Evolutionary conservation across 2,329 filamentous ascomycete species (phyloP), one percentile per base, ranked within the genome.

Genomic region (Aspergillus pseudonomiae): DNA sequence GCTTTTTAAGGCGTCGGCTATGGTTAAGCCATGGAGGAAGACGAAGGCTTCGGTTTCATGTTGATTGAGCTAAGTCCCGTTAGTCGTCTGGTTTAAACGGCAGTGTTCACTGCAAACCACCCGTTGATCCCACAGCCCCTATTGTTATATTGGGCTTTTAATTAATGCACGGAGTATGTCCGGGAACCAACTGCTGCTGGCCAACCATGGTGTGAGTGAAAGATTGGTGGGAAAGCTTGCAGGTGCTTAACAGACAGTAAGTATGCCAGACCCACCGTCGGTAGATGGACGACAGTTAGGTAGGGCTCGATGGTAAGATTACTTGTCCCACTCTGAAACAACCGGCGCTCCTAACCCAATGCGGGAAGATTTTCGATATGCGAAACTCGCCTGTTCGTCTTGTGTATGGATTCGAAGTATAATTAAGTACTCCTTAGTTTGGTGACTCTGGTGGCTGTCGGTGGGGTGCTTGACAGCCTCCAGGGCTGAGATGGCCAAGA

Each of bases 201-300:
- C 32, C 50, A 54, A 36, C 32, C 46, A 30, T 30, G 4, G 6
- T 0, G 3, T 48, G 21, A 14, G 12, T 26, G 6, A 3, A 19
- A 34, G 28, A 52, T 12, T 32, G 48, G 10, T n/a, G 14, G 48
- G 48, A 19, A 52, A n/a, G 52, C 32, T 55, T 39, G 32, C 52
- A 36, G 52, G 36, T 36, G 52, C 52, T 39, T 55, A 55, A 19
- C 32, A 34, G 19, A 19, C 26, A 32, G 28, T 52, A 32, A 32
- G 16, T 32, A 52, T 52, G 48, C 48, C 48, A 39, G 52, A 55
- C 52, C 52, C 52, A 55, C 52, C 11, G 21, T 55, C 32, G 52
- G 52, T 39, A 55, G 50, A 45, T 45, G 21, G n/a, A 24, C 6
- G 16, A 41, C 39, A 41, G 16, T 53, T n/a, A n/a, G n/a, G n/a